Evolutionary conservation across 176 grass and related monocot species (phyloP).

Genomic region (Alloteropsis semialata): DNA sequence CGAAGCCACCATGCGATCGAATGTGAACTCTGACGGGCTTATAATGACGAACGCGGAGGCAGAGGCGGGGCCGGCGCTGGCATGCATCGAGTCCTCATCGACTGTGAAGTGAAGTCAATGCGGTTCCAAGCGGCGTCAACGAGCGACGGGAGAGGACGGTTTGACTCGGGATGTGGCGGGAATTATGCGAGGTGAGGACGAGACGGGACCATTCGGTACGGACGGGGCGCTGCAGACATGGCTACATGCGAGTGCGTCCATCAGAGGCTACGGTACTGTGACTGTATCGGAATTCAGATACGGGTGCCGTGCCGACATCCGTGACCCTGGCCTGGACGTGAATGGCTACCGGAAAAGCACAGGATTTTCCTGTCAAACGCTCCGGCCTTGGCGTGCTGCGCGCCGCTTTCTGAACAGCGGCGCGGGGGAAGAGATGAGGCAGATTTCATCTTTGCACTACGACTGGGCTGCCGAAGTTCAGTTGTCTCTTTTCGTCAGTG

Average conservation of each 20-base stretch:
- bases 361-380: background rate
- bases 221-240: background rate
- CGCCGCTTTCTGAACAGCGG: background rate
- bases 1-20: background rate
- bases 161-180: slow-evolving; percentile 37
- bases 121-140: slow-evolving; percentile 8
- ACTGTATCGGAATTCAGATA: background rate
- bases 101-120: background rate
- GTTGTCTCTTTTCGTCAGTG: no score
- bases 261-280: background rate
- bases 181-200: background rate
- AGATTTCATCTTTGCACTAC: background rate
- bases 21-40: background rate
- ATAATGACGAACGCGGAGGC: slow-evolving; percentile 25
- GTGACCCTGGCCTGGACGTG: background rate
- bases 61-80: no score
- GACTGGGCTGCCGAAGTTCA: background rate
- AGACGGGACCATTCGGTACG: no score
- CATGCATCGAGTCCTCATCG: background rate
- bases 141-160: background rate
- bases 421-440: background rate
- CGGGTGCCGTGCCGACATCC: slow-evolving; percentile 25
- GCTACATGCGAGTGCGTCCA: background rate
- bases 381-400: background rate
- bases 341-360: background rate